Evolutionary conservation across 2,329 filamentous ascomycete species (phyloP).

Genomic region (Talaromyces sp.): DNA sequence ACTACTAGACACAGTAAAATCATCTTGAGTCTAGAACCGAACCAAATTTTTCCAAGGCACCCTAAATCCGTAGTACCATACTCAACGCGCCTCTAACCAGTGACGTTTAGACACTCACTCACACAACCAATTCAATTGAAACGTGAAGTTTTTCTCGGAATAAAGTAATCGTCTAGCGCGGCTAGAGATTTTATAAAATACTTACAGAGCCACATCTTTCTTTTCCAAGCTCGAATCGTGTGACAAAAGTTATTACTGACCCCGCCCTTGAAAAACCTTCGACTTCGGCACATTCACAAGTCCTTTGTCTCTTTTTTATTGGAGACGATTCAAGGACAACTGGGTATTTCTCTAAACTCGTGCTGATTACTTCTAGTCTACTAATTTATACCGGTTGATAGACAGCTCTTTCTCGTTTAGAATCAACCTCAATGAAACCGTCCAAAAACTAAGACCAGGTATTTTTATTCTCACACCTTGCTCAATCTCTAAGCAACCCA

Average conservation of each 20-base stretch:
- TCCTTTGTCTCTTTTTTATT: background rate
- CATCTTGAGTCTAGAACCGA: background rate
- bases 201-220: background rate
- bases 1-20: background rate
- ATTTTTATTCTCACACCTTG: background rate
- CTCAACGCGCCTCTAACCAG: background rate
- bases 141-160: background rate
- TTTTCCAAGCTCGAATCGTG: background rate
- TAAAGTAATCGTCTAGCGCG: conserved; percentile 6
- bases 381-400: background rate
- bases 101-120: background rate
- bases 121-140: background rate
- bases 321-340: background rate
- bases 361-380: background rate
- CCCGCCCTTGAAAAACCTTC: background rate
- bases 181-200: background rate
- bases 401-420: background rate
- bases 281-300: background rate
- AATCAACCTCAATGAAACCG: too few relatives aligned
- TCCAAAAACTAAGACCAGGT: background rate
- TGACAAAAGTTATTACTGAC: background rate
- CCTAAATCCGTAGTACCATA: background rate
- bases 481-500: background rate
- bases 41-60: background rate
- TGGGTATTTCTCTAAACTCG: background rate